Conservation (phyloP, 2,329 filamentous ascomycete genomes). For the Curvularia hawaiiensis region DNA sequence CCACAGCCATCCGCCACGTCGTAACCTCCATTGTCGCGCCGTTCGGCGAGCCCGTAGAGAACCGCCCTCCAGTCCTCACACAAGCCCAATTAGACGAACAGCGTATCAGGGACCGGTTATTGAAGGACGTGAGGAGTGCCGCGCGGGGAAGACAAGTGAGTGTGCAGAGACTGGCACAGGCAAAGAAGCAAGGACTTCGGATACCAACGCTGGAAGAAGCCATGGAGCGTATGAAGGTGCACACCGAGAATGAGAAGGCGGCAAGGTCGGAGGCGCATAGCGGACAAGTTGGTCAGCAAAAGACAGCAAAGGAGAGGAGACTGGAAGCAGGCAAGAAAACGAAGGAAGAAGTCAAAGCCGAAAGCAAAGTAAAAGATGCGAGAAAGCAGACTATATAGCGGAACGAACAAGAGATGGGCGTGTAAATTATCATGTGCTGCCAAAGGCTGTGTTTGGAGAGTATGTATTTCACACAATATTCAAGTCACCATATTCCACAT, state of each 20-base stretch:
- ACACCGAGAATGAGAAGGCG: slow-evolving; percentile 27
- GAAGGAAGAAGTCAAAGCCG: slow-evolving; percentile 31
- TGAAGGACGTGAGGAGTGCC: slow-evolving; percentile 63
- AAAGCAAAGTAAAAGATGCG: slow-evolving; percentile 30
- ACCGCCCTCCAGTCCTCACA: slow-evolving; percentile 69
- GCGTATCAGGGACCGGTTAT: slow-evolving; percentile 60
- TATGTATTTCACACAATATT: neutral
- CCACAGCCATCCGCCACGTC: slow-evolving; percentile 72
- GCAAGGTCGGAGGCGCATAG: slow-evolving; percentile 28
- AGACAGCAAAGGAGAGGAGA: slow-evolving; percentile 35
- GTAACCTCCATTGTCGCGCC: slow-evolving; percentile 77
- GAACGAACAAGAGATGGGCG: neutral
- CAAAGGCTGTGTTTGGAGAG: neutral
- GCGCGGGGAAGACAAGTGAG: slow-evolving; percentile 39
- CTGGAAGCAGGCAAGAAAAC: slow-evolving; percentile 30
- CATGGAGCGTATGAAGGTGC: slow-evolving; percentile 33
- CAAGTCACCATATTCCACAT: neutral
- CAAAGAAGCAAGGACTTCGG: slow-evolving; percentile 31
- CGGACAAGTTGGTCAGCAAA: slow-evolving; percentile 35
- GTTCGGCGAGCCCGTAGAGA: slow-evolving; percentile 66
- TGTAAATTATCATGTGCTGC: slow-evolving; percentile 6
- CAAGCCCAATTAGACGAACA: slow-evolving; percentile 64
- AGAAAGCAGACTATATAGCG: slow-evolving; percentile 28
- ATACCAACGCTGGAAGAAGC: slow-evolving; percentile 42
- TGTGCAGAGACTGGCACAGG: slow-evolving; percentile 34